These are phyloP conservation scores for Xylariaceae sp. DNA, from an alignment of 2,329 filamentous ascomycete genomes.

Conservation along the genomic window DNA sequence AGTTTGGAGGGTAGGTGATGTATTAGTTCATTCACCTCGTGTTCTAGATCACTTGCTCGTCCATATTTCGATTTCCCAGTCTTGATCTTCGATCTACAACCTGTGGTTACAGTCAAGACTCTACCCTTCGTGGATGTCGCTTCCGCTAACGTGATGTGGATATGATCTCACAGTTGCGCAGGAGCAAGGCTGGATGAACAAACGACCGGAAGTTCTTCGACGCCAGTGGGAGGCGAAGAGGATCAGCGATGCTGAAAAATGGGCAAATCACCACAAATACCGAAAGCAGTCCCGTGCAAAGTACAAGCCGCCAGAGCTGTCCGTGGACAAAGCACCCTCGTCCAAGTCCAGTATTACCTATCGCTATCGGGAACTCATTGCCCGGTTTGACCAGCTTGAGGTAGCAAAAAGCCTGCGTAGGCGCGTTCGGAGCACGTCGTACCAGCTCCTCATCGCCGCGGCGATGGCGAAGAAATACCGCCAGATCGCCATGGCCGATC, in stretches of 20 bases:
- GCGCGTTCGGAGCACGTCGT: conserved; percentile 17
- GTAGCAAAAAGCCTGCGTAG: conserved; percentile 8
- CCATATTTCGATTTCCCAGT: not conserved
- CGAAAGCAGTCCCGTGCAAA: conserved; percentile 1
- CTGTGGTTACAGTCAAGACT: not conserved
- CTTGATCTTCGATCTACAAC: not conserved
- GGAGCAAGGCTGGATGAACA: conserved; percentile 14
- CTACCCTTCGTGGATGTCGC: not conserved
- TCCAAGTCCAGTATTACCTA: not conserved
- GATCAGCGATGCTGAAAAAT: not conserved
- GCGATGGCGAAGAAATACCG: conserved; percentile 21
- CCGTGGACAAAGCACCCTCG: no score
- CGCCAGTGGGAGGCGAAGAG: not conserved
- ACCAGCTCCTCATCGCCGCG: conserved; percentile 23
- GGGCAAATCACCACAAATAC: not conserved
- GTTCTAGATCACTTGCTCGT: not conserved
- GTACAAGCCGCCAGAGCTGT: not conserved
- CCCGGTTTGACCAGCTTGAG: not conserved
- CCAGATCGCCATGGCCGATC: conserved; percentile 14
- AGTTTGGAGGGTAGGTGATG: conserved; percentile 13
- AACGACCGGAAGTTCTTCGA: conserved; percentile 9
- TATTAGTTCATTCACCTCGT: not conserved
- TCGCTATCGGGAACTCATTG: not conserved
- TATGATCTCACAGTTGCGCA: conserved; percentile 2
- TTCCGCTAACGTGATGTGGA: conserved; percentile 5